Conservation (phyloP, 768 basidiomycete genomes). For the Collybiopsis confluens region DNA sequence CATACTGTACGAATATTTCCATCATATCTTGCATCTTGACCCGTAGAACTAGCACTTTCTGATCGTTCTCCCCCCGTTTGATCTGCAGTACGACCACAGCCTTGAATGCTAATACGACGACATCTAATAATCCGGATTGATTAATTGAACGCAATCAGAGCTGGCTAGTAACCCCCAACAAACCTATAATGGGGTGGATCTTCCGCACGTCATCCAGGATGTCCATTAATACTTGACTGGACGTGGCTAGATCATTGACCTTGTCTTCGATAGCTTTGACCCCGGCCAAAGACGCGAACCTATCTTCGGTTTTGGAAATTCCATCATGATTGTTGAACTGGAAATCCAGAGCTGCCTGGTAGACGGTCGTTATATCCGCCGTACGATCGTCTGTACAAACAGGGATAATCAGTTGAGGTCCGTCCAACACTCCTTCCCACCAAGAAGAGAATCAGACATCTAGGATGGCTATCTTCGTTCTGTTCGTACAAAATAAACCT, state of each 20-base stretch:
- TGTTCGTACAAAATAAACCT: too few species aligned
- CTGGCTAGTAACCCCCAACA: neutral
- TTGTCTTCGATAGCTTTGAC: neutral
- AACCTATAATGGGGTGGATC: neutral
- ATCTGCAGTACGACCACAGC: slow-evolving; percentile 33
- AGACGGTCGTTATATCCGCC: neutral
- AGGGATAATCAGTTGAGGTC: too few species aligned
- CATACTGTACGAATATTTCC: slow-evolving; percentile 28
- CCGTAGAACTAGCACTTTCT: slow-evolving; percentile 30
- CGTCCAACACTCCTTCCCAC: too few species aligned
- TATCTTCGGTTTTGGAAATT: neutral
- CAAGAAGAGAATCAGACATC: neutral
- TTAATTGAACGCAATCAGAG: too few species aligned
- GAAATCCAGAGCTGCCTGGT: neutral
- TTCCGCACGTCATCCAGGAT: neutral
- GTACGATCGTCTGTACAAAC: neutral
- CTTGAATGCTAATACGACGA: slow-evolving; percentile 36
- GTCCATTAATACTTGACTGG: neutral
- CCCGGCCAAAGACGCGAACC: neutral
- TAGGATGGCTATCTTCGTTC: neutral
- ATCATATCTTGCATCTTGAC: slow-evolving; percentile 39
- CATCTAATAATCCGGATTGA: slow-evolving; percentile 10
- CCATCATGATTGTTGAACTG: neutral
- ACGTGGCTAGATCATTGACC: neutral
- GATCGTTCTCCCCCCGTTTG: slow-evolving; percentile 36